These are phyloP conservation scores for Ogataea glucozyma DNA, from an alignment of 805 yeast species.

Conservation along the genomic window DNA sequence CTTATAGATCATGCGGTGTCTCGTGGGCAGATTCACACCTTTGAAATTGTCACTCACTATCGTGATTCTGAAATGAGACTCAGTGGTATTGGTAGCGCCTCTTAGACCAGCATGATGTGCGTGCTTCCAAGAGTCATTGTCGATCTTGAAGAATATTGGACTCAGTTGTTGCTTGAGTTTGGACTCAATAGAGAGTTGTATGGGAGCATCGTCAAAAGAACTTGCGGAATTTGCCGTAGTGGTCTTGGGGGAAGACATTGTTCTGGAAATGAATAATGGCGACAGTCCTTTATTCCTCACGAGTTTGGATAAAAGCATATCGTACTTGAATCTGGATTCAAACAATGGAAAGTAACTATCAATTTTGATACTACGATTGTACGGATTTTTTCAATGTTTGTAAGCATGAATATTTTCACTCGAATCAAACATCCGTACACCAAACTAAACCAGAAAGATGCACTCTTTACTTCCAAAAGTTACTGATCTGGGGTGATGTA, in stretches of 20 bases:
- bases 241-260: constrained; percentile 5
- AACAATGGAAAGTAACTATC: neutral
- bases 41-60: constrained; percentile 69
- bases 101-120: constrained; percentile 82
- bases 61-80: constrained; percentile 79
- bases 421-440: no score
- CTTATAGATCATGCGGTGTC: constrained; percentile 77
- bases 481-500: no score
- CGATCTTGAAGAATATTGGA: constrained; percentile 52
- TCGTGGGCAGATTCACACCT: constrained; percentile 63
- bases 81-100: constrained; percentile 68
- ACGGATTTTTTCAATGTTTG: no score
- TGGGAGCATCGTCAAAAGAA: constrained; percentile 40
- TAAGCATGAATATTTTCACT: no score
- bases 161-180: constrained; percentile 44
- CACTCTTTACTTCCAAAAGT: no score
- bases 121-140: constrained; percentile 86
- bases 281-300: no score
- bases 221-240: constrained; percentile 1
- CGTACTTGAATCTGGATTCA: no score
- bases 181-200: constrained; percentile 47
- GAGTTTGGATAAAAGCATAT: no score
- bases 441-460: no score
- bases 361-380: neutral
- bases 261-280: neutral